Conservation (phyloP, 176 grass and related monocot species). For the Avena sativa region DNA sequence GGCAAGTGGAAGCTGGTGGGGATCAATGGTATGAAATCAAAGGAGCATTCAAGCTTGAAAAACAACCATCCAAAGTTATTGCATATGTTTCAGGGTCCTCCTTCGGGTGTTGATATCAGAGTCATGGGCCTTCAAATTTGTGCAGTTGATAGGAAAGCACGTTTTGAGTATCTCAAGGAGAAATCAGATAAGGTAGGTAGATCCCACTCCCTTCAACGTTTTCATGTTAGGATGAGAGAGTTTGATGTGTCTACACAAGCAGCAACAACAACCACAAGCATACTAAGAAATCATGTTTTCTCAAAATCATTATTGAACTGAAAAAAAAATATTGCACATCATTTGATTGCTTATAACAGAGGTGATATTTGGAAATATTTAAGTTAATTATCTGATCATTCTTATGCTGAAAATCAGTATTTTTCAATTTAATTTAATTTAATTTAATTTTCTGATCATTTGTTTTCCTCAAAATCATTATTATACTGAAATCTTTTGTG, state of each 20-base stretch:
- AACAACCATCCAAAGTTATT: slow-evolving; percentile 60
- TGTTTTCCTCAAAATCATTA: background rate
- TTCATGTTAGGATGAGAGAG: background rate
- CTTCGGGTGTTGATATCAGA: slow-evolving; percentile 69
- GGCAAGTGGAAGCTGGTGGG: slow-evolving; percentile 62
- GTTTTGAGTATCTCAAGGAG: slow-evolving; percentile 69
- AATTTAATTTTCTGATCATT: background rate
- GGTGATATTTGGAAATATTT: slow-evolving; percentile 11
- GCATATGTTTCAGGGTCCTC: slow-evolving; percentile 72
- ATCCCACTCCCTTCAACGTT: background rate
- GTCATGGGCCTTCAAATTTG: slow-evolving; percentile 70
- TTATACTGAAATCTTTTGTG: background rate
- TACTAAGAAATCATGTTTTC: background rate
- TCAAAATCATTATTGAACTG: slow-evolving; percentile 12
- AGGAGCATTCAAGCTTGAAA: slow-evolving; percentile 81
- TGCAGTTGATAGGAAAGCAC: slow-evolving; percentile 61
- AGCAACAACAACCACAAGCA: background rate
- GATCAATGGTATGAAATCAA: slow-evolving; percentile 81
- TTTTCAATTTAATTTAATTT: slow-evolving; percentile 18
- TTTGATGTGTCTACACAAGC: background rate
- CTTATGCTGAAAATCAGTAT: no score
- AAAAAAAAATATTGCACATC: background rate
- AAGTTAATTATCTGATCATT: slow-evolving; percentile 17
- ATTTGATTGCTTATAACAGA: slow-evolving; percentile 3
- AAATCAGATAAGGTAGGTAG: slow-evolving; percentile 66